Evolutionary conservation across 805 yeast genomes (phyloP).

Genomic region (Candida nonsorbophila): DNA sequence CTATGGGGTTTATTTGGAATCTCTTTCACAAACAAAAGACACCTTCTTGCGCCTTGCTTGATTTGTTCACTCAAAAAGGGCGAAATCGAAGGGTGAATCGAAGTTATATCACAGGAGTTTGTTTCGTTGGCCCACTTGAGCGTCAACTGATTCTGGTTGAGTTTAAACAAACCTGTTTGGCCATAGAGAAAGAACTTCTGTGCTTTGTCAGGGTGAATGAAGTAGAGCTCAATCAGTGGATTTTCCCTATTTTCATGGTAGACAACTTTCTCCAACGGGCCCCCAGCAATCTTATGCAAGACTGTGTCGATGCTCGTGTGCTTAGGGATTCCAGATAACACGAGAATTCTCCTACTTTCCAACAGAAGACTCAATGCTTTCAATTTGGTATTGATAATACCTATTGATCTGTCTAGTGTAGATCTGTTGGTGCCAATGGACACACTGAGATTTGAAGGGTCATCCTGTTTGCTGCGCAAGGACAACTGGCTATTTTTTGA

Average conservation of each 20-base stretch:
- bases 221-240: constrained; percentile 41
- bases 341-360: constrained; percentile 23
- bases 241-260: constrained; percentile 12
- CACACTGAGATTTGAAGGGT: constrained; percentile 1
- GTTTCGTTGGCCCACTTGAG: constrained; percentile 42
- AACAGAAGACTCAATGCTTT: constrained; percentile 1
- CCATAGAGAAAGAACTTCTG: constrained; percentile 45
- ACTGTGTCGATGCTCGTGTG: constrained; percentile 45
- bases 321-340: constrained; percentile 34
- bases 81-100: constrained; percentile 17
- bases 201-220: constrained; percentile 51
- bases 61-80: constrained; percentile 25
- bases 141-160: constrained; percentile 50
- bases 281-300: constrained; percentile 58
- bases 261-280: constrained; percentile 55
- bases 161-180: constrained; percentile 46
- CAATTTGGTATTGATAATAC: not conserved
- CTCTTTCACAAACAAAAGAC: constrained; percentile 36
- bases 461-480: constrained; percentile 1
- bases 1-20: constrained; percentile 13
- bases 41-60: constrained; percentile 49
- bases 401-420: not conserved
- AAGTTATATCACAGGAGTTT: constrained; percentile 16
- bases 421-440: constrained; percentile 5
- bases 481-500: too few species aligned